Evolutionary conservation across 192 early-diverging fungal genomes (phyloP), one percentile per base, ranked within the genome.

Genomic region (Neocallimastix lanati): DNA sequence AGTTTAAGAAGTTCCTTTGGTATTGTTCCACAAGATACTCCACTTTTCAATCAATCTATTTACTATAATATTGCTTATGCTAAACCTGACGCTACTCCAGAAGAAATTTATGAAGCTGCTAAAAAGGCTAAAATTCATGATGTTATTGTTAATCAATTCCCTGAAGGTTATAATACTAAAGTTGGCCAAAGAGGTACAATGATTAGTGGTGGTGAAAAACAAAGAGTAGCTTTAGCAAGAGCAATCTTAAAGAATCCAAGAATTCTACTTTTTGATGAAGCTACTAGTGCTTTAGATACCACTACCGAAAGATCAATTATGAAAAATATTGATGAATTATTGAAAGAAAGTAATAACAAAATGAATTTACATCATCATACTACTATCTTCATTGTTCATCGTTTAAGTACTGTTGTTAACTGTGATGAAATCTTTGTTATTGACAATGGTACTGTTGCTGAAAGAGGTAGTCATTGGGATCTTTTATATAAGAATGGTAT

Each of bases 51-150:
- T 81, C 90, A 94, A 29, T 92, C 92, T 0, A 92, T 99, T 40
- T 91, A 87, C 81, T 91, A 97, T 83, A 99, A 99, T 80, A 97
- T 99, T 78, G 82, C 86, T 27, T 99, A 99, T 82, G 98, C 96
- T 18, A 86, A 91, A 27, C 86, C 92, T 28, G 82, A 83, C 0
- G 94, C 93, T 0, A 83, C 85, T 15, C 21, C 25, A 13, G 87
- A 86, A 29, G 92, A 98, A 27, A 90, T 96, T 13, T 83, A 86
- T 25, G 84, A 85, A 28, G 94, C 95, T 5, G 93, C 94, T 0
- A 85, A 89, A 38, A 87, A 84, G 76, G 96, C 96, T 3, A 86
- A 90, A 28, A 90, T 96, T 38, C 92, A 95, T 79, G 88, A 92
- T 76, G 90, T 88, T 36, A 93, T 96, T 76, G 86, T 90, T 82